Evolutionary conservation across 345 rosid genomes (phyloP).

Genomic region (thale cress (Arabidopsis thaliana)): TAIR10.1 NC_003076.8:902501-903000

Average conservation of each 20-base stretch:
- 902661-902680: constrained; percentile 8
- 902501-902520: constrained; percentile 53
- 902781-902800: background rate
- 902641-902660: constrained; percentile 1
- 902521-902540: constrained; percentile 41
- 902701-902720: constrained; percentile 47
- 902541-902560: constrained; percentile 45
- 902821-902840: background rate
- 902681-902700: constrained; percentile 45
- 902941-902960: too few species aligned
- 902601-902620: constrained; percentile 25
- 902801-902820: constrained; percentile 21
- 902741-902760: constrained; percentile 11
- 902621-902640: constrained; percentile 23
- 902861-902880: background rate
- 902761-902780: background rate
- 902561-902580: constrained; percentile 51
- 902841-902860: background rate
- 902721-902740: constrained; percentile 36
- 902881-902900: background rate
- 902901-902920: too few species aligned
- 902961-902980: too few species aligned
- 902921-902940: too few species aligned
- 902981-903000: too few species aligned
- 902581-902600: constrained; percentile 39